phyloP scores from a whole-genome alignment of 2,329 filamentous ascomycete genomes.

The Coniochaeta pulveracea region DNA sequence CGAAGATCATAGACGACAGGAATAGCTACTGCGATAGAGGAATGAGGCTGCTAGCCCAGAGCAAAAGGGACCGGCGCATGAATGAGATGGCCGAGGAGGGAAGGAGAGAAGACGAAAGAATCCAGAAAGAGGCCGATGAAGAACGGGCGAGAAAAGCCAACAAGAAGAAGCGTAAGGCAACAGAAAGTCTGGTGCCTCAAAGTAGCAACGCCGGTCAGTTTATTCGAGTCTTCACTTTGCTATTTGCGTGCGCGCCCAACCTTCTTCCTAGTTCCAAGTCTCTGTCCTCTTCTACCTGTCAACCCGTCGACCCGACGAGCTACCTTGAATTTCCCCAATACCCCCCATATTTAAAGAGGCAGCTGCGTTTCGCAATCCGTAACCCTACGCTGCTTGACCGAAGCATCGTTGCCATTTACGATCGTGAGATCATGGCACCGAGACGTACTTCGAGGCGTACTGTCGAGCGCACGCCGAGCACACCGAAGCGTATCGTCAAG shows the following conservation, averaged over 20 bases:
- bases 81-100: slow-evolving; percentile 36
- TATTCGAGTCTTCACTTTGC: slow-evolving; percentile 3
- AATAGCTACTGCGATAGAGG: slow-evolving; percentile 59
- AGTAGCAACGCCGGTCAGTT: slow-evolving; percentile 29
- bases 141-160: slow-evolving; percentile 43
- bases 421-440: no score
- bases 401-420: no score
- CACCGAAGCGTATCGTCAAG: not conserved
- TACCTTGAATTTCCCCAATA: not conserved
- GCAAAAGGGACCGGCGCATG: slow-evolving; percentile 46
- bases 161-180: slow-evolving; percentile 69
- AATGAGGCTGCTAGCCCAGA: slow-evolving; percentile 58
- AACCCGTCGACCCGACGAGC: not conserved
- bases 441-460: no score
- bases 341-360: not conserved
- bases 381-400: no score
- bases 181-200: slow-evolving; percentile 44
- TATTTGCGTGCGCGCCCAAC: slow-evolving; percentile 1
- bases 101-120: slow-evolving; percentile 37
- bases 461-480: no score
- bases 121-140: slow-evolving; percentile 37
- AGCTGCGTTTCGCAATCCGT: no score
- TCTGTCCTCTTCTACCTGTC: slow-evolving; percentile 4
- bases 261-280: slow-evolving; percentile 1
- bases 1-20: slow-evolving; percentile 56